These are phyloP conservation scores for Boletus reticulatus DNA, from an alignment of 768 basidiomycete species.

Conservation along the genomic window DNA sequence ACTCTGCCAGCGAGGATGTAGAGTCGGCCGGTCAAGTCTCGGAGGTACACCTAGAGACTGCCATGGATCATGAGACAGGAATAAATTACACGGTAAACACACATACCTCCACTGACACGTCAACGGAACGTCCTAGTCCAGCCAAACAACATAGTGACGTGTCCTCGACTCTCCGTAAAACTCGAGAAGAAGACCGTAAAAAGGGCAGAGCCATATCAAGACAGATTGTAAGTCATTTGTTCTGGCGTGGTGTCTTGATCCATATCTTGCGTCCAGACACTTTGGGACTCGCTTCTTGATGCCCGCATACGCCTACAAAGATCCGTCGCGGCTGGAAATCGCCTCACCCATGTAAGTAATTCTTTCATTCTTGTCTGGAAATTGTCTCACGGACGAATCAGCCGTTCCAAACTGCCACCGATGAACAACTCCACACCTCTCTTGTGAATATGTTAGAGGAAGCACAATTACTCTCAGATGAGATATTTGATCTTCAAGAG, in stretches of 20 bases:
- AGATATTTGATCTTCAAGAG: slow-evolving; percentile 67
- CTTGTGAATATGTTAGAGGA: slow-evolving; percentile 58
- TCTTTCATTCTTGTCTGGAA: background rate
- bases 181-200: slow-evolving; percentile 63
- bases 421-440: slow-evolving; percentile 42
- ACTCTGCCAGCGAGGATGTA: slow-evolving; percentile 7
- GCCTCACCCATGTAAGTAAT: slow-evolving; percentile 57
- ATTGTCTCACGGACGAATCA: slow-evolving; percentile 26
- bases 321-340: slow-evolving; percentile 60
- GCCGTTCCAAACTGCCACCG: slow-evolving; percentile 27
- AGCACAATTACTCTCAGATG: slow-evolving; percentile 58
- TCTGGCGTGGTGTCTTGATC: slow-evolving; percentile 2
- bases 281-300: slow-evolving; percentile 88
- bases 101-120: slow-evolving; percentile 13
- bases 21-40: slow-evolving; percentile 25
- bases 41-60: slow-evolving; percentile 1
- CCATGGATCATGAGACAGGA: slow-evolving; percentile 12
- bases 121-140: slow-evolving; percentile 1
- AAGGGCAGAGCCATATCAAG: slow-evolving; percentile 84
- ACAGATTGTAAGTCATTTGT: slow-evolving; percentile 65
- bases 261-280: slow-evolving; percentile 42
- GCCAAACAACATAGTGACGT: slow-evolving; percentile 38
- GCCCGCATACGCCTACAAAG: slow-evolving; percentile 93
- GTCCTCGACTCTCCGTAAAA: slow-evolving; percentile 51
- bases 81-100: slow-evolving; percentile 8